phyloP scores from a whole-genome alignment of 495 filamentous ascomycete genomes.

The Thozetella sp. region DNA sequence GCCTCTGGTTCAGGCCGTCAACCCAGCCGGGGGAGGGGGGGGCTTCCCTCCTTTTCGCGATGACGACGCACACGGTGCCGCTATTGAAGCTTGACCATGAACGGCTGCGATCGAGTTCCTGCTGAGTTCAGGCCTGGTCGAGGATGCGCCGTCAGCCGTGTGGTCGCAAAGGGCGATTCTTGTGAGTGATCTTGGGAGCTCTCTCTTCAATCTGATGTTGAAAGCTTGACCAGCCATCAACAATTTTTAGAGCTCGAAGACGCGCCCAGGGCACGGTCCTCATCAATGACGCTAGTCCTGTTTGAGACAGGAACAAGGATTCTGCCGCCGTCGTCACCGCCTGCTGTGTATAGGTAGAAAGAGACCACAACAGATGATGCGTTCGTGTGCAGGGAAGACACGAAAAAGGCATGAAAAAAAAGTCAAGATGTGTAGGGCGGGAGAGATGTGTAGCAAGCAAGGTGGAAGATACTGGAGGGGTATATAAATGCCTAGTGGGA shows the following conservation, averaged over 20 bases:
- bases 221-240: constrained; percentile 1
- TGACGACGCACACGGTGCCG: background rate
- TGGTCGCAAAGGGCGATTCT: background rate
- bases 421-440: too few species aligned
- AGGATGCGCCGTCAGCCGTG: background rate
- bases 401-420: too few species aligned
- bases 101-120: background rate
- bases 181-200: too few species aligned
- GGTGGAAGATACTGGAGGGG: too few species aligned
- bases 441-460: too few species aligned
- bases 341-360: background rate
- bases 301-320: background rate
- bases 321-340: background rate
- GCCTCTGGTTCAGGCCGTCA: background rate
- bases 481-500: too few species aligned
- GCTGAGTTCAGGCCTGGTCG: background rate
- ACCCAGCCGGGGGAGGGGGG: too few species aligned
- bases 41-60: background rate
- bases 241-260: constrained; percentile 2
- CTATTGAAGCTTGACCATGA: constrained; percentile 2
- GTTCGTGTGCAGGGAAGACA: too few species aligned
- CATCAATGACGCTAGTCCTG: background rate
- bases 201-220: too few species aligned
- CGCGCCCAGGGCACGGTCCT: background rate
- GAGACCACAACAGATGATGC: too few species aligned